Evolutionary conservation across 176 grass and related monocot genomes (phyloP), one percentile per base, ranked within the genome.

Genomic region (Oryza brachyantha): DNA sequence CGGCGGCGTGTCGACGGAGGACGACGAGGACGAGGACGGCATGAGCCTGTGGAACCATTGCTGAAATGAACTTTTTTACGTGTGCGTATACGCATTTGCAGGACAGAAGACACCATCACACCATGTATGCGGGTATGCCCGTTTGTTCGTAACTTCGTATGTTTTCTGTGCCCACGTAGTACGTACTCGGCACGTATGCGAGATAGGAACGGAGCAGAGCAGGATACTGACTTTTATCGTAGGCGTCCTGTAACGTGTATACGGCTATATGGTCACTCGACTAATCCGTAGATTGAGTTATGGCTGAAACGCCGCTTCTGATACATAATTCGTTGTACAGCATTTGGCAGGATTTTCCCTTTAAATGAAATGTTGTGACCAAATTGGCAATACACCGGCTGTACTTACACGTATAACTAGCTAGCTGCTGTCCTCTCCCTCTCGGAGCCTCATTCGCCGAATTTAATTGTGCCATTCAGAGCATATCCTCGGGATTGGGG

Each of bases 11-110:
- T 61, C 14, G 75, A 46, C 17, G 61, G 75, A 83, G 48, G 66
- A 76, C 17, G 78, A 68, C 2, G 61, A 41, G 14, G 13, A 78
- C 8, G 59, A 71, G 13, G 46, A n/a, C 5, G 62, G 81, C 45
- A 37, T 87, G 76, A 88, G 68, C 73, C 34, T 93, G 78, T 97
- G 93, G 93, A 81, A 82, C 19, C 91, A 90, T 70, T 57, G 19
- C 4, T 65, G 74, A 82, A 14, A 16, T 43, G 54, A 52, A 31
- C 31, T 32, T 32, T 32, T 6, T 52, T 13, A 42, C 38, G 13
- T 19, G 38, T 45, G 66, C 17, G 2, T 52, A 32, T 32, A 21
- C 13, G 14, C n/a, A 57, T 57, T 57, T 57, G 2, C 52, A 57
- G 35, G 35, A 36, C 35, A 36, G 52, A n/a, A n/a, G 50, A 7